A percentile compares a stretch with the other conserved stretches of the same genome.
Conservation (phyloP, 176 grass and related monocot genomes). For the Secale cereale region DNA sequence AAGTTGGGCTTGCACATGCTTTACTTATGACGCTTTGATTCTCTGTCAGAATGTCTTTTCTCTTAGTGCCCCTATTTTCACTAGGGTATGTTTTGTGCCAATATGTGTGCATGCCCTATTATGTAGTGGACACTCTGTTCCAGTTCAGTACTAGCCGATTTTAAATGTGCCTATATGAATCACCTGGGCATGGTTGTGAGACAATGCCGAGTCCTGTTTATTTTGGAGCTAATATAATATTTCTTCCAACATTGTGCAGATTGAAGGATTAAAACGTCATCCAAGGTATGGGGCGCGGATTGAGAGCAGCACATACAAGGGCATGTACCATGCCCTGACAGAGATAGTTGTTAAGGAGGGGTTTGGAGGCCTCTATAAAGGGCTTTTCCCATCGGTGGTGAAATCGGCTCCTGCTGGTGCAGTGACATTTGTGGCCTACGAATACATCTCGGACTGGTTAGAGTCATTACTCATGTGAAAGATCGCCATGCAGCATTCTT, state of each 20-base stretch:
- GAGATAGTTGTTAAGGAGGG: slow-evolving; percentile 79
- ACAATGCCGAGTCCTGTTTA: neutral
- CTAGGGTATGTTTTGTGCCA: neutral
- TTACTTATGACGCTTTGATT: slow-evolving; percentile 5
- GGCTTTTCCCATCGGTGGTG: slow-evolving; percentile 82
- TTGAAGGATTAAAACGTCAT: slow-evolving; percentile 89
- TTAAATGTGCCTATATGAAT: neutral
- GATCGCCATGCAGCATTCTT: slow-evolving; percentile 20
- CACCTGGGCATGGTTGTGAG: neutral
- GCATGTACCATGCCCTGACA: slow-evolving; percentile 87
- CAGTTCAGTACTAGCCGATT: neutral
- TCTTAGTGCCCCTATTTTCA: neutral
- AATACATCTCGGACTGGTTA: slow-evolving; percentile 89
- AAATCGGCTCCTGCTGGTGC: slow-evolving; percentile 97
- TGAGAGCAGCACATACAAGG: slow-evolving; percentile 64
- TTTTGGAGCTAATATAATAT: slow-evolving; percentile 14
- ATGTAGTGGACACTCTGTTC: neutral
- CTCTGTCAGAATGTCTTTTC: neutral
- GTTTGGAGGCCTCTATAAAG: slow-evolving; percentile 78
- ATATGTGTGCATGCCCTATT: neutral
- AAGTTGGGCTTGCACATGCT: neutral
- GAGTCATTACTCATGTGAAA: slow-evolving; percentile 64
- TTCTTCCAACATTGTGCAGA: slow-evolving; percentile 32
- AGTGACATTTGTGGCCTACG: slow-evolving; percentile 91
- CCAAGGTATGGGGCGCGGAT: slow-evolving; percentile 81